These are phyloP conservation scores for Breviolum minutum DNA, from an alignment of 73 alveolate species.

Conservation along the genomic window DNA sequence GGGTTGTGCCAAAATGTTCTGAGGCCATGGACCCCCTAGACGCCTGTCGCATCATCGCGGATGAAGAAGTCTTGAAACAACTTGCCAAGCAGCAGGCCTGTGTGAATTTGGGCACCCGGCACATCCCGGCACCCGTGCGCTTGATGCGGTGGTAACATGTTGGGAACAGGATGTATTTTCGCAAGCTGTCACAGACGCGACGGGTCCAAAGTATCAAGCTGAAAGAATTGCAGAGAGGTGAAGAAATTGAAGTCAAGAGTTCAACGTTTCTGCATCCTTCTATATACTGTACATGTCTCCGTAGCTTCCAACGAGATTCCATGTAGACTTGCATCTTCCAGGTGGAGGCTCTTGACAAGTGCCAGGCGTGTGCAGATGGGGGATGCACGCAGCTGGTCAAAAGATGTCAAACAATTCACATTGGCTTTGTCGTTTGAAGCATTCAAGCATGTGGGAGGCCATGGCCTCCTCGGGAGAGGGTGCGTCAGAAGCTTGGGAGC, in stretches of 20 bases:
- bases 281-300: not conserved
- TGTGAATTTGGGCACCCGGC: not conserved
- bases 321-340: not conserved
- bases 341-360: slow-evolving; percentile 27
- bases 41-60: slow-evolving; percentile 64
- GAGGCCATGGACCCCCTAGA: slow-evolving; percentile 56
- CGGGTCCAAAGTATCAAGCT: no score
- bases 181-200: no score
- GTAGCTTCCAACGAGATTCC: no score
- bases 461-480: slow-evolving; percentile 62
- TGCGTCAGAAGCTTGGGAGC: slow-evolving; percentile 59
- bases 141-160: no score
- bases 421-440: no score
- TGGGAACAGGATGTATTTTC: no score
- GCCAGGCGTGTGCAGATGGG: not conserved
- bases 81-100: slow-evolving; percentile 69
- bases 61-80: slow-evolving; percentile 37
- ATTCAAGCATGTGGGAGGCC: not conserved
- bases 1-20: no score
- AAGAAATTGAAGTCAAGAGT: not conserved
- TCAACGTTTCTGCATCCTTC: not conserved
- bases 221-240: no score
- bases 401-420: not conserved
- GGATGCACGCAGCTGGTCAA: not conserved
- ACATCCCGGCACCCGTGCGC: no score